Conservation (phyloP, 129 eudicot genomes). For the Solidago caesia region DNA sequence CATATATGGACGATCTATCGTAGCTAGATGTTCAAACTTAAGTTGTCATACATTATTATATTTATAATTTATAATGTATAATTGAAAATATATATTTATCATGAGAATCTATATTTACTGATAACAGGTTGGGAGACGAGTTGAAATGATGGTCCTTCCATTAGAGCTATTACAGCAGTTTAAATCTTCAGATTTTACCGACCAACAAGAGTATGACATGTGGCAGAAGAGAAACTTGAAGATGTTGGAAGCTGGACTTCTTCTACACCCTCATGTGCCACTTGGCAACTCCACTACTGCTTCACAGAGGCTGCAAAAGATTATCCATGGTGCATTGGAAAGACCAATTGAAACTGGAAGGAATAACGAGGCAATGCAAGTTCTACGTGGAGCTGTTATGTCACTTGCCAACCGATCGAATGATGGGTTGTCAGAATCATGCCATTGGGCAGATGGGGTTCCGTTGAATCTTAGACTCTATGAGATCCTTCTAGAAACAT, state of each 20-base stretch:
- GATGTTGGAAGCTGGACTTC: constrained; percentile 94
- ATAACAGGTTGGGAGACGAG: constrained; percentile 73
- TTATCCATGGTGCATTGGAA: constrained; percentile 71
- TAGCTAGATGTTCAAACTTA: constrained; percentile 14
- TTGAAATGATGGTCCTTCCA: constrained; percentile 87
- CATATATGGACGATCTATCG: not conserved
- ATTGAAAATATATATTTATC: constrained; percentile 1
- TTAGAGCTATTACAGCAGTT: constrained; percentile 93
- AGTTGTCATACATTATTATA: constrained; percentile 2
- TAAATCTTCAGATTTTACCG: constrained; percentile 84
- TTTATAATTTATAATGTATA: not conserved
- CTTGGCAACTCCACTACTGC: constrained; percentile 61
- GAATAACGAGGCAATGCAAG: constrained; percentile 89
- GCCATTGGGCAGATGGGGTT: constrained; percentile 98
- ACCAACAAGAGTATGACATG: constrained; percentile 69
- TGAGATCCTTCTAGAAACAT: constrained; percentile 86
- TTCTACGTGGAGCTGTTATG: constrained; percentile 75
- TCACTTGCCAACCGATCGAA: constrained; percentile 77
- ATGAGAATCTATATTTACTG: not conserved
- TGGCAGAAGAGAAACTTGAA: constrained; percentile 95
- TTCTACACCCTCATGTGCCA: constrained; percentile 80
- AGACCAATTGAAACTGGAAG: constrained; percentile 91
- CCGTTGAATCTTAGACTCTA: constrained; percentile 88
- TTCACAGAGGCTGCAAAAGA: constrained; percentile 72
- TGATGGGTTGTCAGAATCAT: constrained; percentile 67